Conservation (phyloP, 2,329 filamentous ascomycete species). For the Pyrenophora graminea region DNA sequence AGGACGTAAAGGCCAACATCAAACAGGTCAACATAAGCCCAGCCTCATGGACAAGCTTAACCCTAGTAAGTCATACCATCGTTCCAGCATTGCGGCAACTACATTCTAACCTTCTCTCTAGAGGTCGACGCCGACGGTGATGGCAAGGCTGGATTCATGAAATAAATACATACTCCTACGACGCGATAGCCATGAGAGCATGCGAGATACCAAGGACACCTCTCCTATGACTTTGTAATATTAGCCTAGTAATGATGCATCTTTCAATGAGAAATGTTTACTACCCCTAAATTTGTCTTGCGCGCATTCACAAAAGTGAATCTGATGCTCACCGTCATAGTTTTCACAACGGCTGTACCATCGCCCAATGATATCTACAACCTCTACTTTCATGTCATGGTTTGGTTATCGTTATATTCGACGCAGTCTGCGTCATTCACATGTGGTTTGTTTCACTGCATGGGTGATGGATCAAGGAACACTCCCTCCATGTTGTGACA, state of each 20-base stretch:
- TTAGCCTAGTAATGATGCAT: constrained; percentile 11
- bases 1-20: constrained; percentile 14
- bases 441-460: not conserved
- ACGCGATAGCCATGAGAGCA: constrained; percentile 3
- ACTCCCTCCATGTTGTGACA: too few species aligned
- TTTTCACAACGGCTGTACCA: too few species aligned
- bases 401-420: too few species aligned
- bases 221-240: constrained; percentile 15
- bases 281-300: too few species aligned
- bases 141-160: constrained; percentile 61
- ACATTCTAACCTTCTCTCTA: not conserved
- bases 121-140: constrained; percentile 57
- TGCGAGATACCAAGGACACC: constrained; percentile 12
- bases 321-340: too few species aligned
- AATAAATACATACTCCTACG: constrained; percentile 46
- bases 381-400: too few species aligned
- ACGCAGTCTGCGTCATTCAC: too few species aligned
- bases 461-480: too few species aligned
- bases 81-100: too few species aligned
- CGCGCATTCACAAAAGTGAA: too few species aligned
- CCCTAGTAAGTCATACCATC: constrained; percentile 41
- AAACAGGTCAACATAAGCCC: constrained; percentile 47
- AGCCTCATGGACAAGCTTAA: constrained; percentile 59
- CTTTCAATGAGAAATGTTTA: not conserved
- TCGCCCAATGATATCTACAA: too few species aligned